A percentile compares a stretch with the other conserved stretches of the same genome.
Evolutionary conservation across 169 alveolate species (phyloP).

Genomic region (Eimeria falciformis): DNA sequence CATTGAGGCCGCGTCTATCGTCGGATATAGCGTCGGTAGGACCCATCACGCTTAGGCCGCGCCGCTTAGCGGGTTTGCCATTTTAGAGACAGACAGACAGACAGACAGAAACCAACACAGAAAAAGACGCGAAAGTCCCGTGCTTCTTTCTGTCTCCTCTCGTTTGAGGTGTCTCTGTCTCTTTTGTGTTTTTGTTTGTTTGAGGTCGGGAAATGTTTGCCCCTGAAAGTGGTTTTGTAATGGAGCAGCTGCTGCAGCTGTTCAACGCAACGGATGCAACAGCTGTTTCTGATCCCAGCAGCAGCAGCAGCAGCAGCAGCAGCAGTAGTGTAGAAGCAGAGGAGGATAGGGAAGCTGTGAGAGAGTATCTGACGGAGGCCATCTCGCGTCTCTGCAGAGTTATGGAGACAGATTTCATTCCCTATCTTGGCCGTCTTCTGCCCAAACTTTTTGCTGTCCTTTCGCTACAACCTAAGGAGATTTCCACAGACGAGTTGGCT

Average conservation of each 20-base stretch:
- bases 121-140: too few species aligned
- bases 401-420: conserved; percentile 89
- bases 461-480: conserved; percentile 48
- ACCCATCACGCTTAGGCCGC: too few species aligned
- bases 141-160: neutral
- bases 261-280: conserved; percentile 10
- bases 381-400: conserved; percentile 91
- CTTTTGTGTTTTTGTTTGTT: neutral
- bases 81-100: too few species aligned
- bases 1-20: conserved; percentile 92
- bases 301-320: conserved; percentile 21
- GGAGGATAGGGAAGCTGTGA: conserved; percentile 93
- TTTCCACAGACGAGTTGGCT: neutral
- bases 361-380: conserved; percentile 91
- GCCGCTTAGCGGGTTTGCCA: too few species aligned
- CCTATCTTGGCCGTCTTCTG: conserved; percentile 90
- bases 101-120: too few species aligned
- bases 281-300: neutral
- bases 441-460: conserved; percentile 82
- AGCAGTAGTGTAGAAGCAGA: conserved; percentile 79
- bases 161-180: neutral
- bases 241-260: conserved; percentile 68
- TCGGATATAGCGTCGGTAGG: conserved; percentile 90
- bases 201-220: conserved; percentile 38
- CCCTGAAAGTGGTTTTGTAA: conserved; percentile 39